Percentiles rank a stretch among this genome's conserved stretches.
Conservation (phyloP, 768 basidiomycete genomes). For the Phaeotremella skinneri region DNA sequence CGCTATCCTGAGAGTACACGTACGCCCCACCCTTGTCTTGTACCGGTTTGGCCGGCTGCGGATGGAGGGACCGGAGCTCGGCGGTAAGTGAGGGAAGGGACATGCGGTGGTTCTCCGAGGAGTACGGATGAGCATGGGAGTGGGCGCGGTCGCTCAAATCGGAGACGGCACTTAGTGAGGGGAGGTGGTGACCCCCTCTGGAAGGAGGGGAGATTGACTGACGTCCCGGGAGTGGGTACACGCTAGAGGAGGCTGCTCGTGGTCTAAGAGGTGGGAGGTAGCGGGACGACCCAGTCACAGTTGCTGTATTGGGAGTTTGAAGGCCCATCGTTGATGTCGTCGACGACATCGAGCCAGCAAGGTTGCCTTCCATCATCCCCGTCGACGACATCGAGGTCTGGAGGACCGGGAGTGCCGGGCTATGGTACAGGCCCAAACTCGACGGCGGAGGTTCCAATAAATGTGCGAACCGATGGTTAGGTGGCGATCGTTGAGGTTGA, state of each 20-base stretch:
- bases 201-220: neutral
- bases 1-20: too few species aligned
- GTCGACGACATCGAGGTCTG: neutral
- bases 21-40: too few species aligned
- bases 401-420: conserved; percentile 4
- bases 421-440: conserved; percentile 19
- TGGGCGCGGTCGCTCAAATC: neutral
- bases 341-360: neutral
- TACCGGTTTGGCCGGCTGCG: neutral
- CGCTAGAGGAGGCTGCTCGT: conserved; percentile 1
- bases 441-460: conserved; percentile 4
- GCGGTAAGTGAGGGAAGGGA: neutral
- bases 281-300: conserved; percentile 9
- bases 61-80: neutral
- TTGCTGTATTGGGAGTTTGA: conserved; percentile 12
- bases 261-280: conserved; percentile 18
- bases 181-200: neutral
- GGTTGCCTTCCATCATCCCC: too few species aligned
- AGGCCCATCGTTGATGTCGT: neutral
- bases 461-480: conserved; percentile 7
- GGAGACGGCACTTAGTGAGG: neutral
- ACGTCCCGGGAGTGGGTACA: too few species aligned
- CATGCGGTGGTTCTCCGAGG: too few species aligned
- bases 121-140: neutral
- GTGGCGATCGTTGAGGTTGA: neutral